Conservation (phyloP, 2,329 filamentous ascomycete species). For the Grosmannia penicillata region DNA sequence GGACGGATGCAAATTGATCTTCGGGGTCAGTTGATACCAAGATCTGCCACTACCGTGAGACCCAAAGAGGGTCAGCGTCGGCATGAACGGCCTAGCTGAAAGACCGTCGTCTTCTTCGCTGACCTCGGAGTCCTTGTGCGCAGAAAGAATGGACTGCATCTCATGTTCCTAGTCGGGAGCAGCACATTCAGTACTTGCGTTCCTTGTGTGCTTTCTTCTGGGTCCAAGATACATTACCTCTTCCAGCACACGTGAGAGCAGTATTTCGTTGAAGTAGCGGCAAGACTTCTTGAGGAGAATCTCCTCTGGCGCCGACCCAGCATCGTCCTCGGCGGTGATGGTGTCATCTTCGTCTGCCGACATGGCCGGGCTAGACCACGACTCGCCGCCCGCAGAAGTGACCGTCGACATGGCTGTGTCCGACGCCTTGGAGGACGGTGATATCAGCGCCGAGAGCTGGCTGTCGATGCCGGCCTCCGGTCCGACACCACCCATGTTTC, state of each 20-base stretch:
- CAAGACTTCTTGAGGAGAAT: conserved; percentile 9
- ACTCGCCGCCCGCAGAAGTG: not conserved
- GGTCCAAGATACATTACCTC: conserved; percentile 5
- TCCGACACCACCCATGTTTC: too few species aligned
- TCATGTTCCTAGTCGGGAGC: conserved; percentile 9
- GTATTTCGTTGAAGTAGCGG: conserved; percentile 13
- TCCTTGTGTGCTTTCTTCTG: too few species aligned
- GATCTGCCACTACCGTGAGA: conserved; percentile 1
- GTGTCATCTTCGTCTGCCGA: not conserved
- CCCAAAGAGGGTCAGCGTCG: conserved; percentile 6
- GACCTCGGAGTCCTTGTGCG: conserved; percentile 2
- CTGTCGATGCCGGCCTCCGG: too few species aligned
- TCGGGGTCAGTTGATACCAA: not conserved
- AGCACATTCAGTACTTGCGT: too few species aligned
- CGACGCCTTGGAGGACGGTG: not conserved
- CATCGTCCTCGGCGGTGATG: not conserved
- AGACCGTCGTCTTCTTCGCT: not conserved
- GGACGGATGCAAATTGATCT: conserved; percentile 6
- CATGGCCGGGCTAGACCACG: too few species aligned
- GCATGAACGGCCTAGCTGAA: not conserved
- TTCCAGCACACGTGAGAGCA: conserved; percentile 12
- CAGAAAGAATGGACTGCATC: conserved; percentile 8
- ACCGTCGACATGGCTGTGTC: too few species aligned
- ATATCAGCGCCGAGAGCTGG: too few species aligned
- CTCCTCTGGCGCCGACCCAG: conserved; percentile 4